Evolutionary conservation across 2,329 filamentous ascomycete species (phyloP), one percentile per base, ranked within the genome.

Genomic region (Exserohilum turcica): DNA sequence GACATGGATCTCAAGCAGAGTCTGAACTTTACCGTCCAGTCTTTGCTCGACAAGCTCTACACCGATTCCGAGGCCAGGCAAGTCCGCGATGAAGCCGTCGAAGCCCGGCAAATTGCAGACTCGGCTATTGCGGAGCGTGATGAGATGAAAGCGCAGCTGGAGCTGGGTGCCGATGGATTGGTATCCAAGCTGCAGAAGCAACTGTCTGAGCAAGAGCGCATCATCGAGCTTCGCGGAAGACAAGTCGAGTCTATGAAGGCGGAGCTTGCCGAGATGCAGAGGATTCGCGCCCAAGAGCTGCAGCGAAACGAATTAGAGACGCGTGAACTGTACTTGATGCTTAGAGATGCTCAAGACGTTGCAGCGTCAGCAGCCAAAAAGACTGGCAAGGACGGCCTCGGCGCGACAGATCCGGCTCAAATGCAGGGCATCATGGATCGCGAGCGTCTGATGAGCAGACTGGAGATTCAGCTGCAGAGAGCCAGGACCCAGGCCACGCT

Each of bases 1-100:
- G 93, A 99, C 75, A 93, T 97, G 86, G 94, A 99, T 74, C 84
- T 99, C 54, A 97, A 97, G 79, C 93, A 97, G 75, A 96, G 92
- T 70, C 84, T 99, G 61, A 97, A 96, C 74, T 97, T 97, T 68
- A 97, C 93, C 0, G 94, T 99, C 8, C 94, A 97, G 77, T 96
- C 86, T 74, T 81, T 99, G 63, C 81, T 99, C 58, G 94, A 97
- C 78, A 96, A 95, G 77, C 82, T 99, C 46, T 94, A 97, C 72
- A 97, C 94, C 2, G 94, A 99, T 76, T 92, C 91, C 0, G 94
- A 99, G 76, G 93, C 94, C 43, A 85, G 93, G 16, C 91, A 93
- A 76, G 92, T 92, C 19, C 86, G 91, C 54, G 94, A 97, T 79
- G 93, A 97, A 75, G 89, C 92, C 8, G 79, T 94, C 27, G 92